Percentiles rank a stretch among this genome's conserved stretches.
phyloP scores from a whole-genome alignment of 768 basidiomycete genomes.

The Ramaria sp. region DNA sequence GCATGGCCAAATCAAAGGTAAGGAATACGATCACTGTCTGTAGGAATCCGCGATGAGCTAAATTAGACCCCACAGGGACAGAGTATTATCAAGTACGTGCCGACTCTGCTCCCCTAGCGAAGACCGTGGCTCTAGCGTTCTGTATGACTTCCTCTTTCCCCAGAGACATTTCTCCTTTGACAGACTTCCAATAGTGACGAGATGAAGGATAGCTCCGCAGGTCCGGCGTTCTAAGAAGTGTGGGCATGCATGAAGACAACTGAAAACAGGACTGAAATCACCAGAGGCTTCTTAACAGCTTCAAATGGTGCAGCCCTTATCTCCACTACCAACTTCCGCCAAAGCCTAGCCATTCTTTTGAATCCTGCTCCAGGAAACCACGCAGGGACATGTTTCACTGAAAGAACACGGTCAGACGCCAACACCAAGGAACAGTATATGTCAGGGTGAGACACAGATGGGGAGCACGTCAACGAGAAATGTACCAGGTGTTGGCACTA shows the following conservation, averaged over 20 bases:
- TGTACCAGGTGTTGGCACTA: constrained; percentile 20
- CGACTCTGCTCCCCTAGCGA: constrained; percentile 24
- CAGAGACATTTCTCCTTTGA: too few relatives aligned
- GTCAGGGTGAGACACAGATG: constrained; percentile 7
- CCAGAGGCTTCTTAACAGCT: too few relatives aligned
- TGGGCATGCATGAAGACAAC: too few relatives aligned
- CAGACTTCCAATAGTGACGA: too few relatives aligned
- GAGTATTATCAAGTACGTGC: background rate
- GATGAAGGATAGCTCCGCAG: too few relatives aligned
- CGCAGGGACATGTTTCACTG: constrained; percentile 4
- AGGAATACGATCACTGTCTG: constrained; percentile 1
- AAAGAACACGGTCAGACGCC: too few relatives aligned
- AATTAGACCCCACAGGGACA: background rate
- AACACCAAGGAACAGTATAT: too few relatives aligned
- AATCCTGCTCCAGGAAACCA: background rate
- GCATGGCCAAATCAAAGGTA: constrained; percentile 9
- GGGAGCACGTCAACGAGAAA: constrained; percentile 24
- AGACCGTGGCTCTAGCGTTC: constrained; percentile 25
- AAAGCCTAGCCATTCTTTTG: background rate
- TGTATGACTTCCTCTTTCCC: constrained; percentile 10
- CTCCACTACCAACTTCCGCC: constrained; percentile 3
- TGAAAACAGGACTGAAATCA: too few relatives aligned
- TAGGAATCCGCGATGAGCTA: background rate
- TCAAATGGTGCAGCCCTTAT: too few relatives aligned
- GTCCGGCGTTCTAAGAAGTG: too few relatives aligned